Percentiles rank a stretch among this genome's conserved stretches.
phyloP scores from a whole-genome alignment of 148 eudicot genomes.

The Spergularia bocconei region DNA sequence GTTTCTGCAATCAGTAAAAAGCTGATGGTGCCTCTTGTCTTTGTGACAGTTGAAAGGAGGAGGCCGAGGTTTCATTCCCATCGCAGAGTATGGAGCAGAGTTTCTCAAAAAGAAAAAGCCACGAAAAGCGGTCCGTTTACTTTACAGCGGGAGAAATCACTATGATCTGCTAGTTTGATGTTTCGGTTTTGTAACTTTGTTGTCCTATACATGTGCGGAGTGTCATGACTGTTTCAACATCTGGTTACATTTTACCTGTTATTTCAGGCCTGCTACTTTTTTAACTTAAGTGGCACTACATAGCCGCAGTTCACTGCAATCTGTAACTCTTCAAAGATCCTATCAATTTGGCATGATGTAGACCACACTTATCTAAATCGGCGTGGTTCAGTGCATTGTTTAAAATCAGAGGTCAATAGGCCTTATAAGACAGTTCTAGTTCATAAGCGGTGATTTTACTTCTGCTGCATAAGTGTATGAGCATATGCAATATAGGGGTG shows the following conservation, averaged over 20 bases:
- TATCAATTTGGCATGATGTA: too few species aligned
- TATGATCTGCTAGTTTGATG: constrained; percentile 68
- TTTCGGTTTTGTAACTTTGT: neutral
- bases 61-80: constrained; percentile 70
- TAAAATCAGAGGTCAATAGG: too few species aligned
- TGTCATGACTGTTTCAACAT: neutral
- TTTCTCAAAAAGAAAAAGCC: constrained; percentile 48
- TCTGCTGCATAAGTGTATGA: too few species aligned
- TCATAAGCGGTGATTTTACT: too few species aligned
- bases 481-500: too few species aligned
- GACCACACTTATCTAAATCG: too few species aligned
- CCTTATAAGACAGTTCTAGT: too few species aligned
- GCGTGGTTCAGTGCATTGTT: too few species aligned
- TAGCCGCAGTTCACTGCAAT: neutral
- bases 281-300: too few species aligned
- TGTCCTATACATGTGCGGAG: neutral
- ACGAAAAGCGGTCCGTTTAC: constrained; percentile 58
- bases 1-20: neutral
- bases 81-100: constrained; percentile 72
- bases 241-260: neutral
- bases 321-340: too few species aligned
- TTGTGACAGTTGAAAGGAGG: constrained; percentile 55
- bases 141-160: constrained; percentile 80
- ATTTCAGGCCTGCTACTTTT: too few species aligned
- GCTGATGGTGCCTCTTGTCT: neutral